Evolutionary conservation across 1,284 basidiomycete species (phyloP).

Genomic region (Rhizoctonia solani): DNA sequence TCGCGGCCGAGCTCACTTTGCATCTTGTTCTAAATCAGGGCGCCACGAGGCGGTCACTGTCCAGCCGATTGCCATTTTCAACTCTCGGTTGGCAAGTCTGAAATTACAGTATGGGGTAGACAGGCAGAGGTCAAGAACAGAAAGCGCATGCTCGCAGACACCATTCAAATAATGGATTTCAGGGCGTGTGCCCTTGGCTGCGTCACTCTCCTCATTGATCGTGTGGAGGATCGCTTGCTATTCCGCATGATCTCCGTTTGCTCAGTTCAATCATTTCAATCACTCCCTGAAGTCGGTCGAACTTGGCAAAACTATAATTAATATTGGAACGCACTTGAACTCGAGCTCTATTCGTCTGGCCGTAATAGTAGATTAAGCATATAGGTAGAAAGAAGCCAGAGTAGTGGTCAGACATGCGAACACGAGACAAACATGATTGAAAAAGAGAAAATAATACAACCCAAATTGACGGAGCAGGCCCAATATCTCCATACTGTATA

Average conservation of each 20-base stretch:
- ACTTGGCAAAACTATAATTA: neutral
- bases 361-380: neutral
- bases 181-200: conserved; percentile 8
- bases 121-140: neutral
- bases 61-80: no score
- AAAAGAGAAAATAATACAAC: neutral
- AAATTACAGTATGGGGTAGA: no score
- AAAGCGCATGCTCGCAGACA: neutral
- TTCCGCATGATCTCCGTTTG: neutral
- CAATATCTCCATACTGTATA: no score
- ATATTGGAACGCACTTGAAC: neutral
- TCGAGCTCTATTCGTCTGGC: neutral
- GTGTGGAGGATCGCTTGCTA: neutral
- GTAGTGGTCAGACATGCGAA: no score
- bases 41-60: no score
- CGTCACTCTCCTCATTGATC: neutral
- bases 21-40: no score
- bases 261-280: neutral
- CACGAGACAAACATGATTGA: no score
- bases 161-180: neutral
- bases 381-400: conserved; percentile 8
- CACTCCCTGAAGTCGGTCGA: neutral
- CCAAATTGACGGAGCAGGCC: neutral
- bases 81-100: no score
- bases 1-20: no score